Evolutionary conservation across 768 basidiomycete species (phyloP), one percentile per base, ranked within the genome.

Genomic region (Rhodocollybia butyracea): DNA sequence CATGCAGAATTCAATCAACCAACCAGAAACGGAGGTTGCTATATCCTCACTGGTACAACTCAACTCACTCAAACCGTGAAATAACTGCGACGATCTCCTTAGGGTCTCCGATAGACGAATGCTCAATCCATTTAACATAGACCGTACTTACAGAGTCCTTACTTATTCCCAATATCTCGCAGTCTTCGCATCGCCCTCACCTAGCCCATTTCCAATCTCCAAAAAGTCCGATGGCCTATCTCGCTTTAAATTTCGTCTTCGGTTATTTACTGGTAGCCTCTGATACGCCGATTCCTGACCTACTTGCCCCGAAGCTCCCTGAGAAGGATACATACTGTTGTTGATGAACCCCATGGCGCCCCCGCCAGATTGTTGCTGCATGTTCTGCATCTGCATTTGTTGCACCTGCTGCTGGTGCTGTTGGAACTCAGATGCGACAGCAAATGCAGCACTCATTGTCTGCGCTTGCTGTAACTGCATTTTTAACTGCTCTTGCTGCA

Each of bases 201-300:
- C 80, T 2, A 90, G 78, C 15, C 48, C 48, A 26, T 50, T 50
- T n/a, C 48, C 48, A 27, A 50, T 50, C 63, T 92, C 91, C 63
- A 91, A 68, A 64, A 93, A 93, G 70, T 94, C 91, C 3, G 88
- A 86, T 1, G 91, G 91, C 43, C 91, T 76, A 29, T 93, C 91
- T 8, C 91, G 80, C 70, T 94, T 92, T 60, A 89, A 63, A 61
- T 84, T 84, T 64, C 88, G 75, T 51, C 91, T 79, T 56, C 91
- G 78, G 63, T 89, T 91, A 63, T 92, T 93, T 52, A 94, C 71
- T 29, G 91, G 91, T 46, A 91, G 65, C 32, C 91, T 78, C 67
- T 94, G 91, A 66, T 94, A 93, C n/a, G 91, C 88, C 5, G 90
- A 92, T 59, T 93, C 91, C 64, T 85, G 83, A 5, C 78, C 77